These are phyloP conservation scores for Tetragonia tetragonoides DNA, from an alignment of 148 eudicot genomes.

Conservation along the genomic window DNA sequence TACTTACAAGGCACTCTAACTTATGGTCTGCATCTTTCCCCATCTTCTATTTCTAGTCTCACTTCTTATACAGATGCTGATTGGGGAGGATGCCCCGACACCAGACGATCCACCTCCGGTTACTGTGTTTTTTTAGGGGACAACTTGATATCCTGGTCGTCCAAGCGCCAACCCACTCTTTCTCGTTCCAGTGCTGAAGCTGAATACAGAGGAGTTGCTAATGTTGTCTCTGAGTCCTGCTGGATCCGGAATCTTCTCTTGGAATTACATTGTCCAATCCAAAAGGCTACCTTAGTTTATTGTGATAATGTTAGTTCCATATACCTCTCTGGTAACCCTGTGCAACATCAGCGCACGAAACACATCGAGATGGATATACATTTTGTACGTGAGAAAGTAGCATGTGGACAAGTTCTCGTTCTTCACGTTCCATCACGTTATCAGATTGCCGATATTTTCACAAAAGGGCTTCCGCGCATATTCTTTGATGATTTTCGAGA, in stretches of 20 bases:
- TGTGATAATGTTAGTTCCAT: conserved; percentile 14
- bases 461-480: no score
- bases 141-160: conserved; percentile 8
- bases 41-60: background rate
- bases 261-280: conserved; percentile 8
- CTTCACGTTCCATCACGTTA: conserved; percentile 21
- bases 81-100: no score
- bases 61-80: background rate
- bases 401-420: conserved; percentile 6
- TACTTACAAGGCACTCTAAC: conserved; percentile 3
- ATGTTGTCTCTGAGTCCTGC: conserved; percentile 12
- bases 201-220: conserved; percentile 18
- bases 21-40: background rate
- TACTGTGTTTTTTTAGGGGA: conserved; percentile 6
- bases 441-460: no score
- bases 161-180: conserved; percentile 7
- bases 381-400: conserved; percentile 9
- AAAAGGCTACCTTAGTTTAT: conserved; percentile 1
- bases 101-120: background rate
- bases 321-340: conserved; percentile 5
- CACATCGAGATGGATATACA: conserved; percentile 17
- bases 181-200: conserved; percentile 21
- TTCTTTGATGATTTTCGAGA: no score
- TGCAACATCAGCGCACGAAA: conserved; percentile 1
- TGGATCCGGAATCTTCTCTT: conserved; percentile 16